A percentile compares a stretch with the other conserved stretches of the same genome.
phyloP scores from a whole-genome alignment of 108 stramenopile genomes.

The Nitzschia palea region DNA sequence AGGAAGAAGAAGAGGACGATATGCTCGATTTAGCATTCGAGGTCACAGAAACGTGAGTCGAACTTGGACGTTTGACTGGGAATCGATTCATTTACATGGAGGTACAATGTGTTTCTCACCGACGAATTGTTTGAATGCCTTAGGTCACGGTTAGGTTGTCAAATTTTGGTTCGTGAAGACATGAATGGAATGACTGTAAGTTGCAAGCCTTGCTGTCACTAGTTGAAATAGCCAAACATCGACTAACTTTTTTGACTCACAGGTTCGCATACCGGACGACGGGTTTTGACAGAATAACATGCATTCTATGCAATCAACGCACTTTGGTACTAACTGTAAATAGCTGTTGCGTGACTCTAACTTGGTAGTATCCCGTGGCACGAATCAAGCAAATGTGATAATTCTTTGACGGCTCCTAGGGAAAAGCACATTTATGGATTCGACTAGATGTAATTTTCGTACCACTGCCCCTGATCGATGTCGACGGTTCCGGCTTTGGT shows the following conservation, averaged over 20 bases:
- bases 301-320: too few relatives aligned
- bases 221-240: neutral
- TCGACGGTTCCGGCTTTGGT: constrained; percentile 6
- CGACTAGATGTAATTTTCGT: constrained; percentile 37
- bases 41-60: constrained; percentile 92
- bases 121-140: neutral
- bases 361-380: too few relatives aligned
- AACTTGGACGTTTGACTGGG: neutral
- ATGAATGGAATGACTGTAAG: constrained; percentile 84
- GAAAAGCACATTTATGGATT: too few relatives aligned
- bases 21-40: constrained; percentile 99
- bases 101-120: neutral
- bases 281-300: constrained; percentile 76
- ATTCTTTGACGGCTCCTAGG: too few relatives aligned
- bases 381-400: too few relatives aligned
- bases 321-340: too few relatives aligned
- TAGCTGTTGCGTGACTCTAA: too few relatives aligned
- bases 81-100: neutral
- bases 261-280: constrained; percentile 90
- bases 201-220: neutral
- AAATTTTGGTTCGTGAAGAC: constrained; percentile 89
- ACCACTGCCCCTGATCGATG: constrained; percentile 39
- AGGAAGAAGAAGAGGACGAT: constrained; percentile 95
- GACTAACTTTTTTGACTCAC: neutral
- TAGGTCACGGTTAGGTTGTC: constrained; percentile 94